Conservation (phyloP, 495 filamentous ascomycete genomes). For the Hamigera avellanea region DNA sequence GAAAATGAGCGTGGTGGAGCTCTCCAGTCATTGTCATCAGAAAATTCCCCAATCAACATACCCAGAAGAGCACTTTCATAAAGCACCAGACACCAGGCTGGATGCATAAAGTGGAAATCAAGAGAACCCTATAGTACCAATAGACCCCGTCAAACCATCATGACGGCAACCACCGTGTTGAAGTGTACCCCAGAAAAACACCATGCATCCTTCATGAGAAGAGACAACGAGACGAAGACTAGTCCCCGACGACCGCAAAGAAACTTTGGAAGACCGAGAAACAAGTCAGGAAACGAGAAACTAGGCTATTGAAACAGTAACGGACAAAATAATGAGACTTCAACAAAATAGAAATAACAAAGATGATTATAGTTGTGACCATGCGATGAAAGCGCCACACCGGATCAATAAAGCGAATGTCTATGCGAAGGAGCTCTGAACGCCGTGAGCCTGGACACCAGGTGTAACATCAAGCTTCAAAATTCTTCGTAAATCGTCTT, state of each 20-base stretch:
- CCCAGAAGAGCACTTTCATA: conserved; percentile 5
- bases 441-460: conserved; percentile 17
- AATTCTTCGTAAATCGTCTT: conserved; percentile 43
- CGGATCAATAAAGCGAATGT: background rate
- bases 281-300: conserved; percentile 2
- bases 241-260: conserved; percentile 1
- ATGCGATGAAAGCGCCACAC: too few relatives aligned
- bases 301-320: too few relatives aligned
- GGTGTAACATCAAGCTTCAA: conserved; percentile 34
- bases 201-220: conserved; percentile 5
- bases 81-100: conserved; percentile 13
- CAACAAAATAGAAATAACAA: too few relatives aligned
- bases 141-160: conserved; percentile 6
- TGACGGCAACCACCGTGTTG: conserved; percentile 3
- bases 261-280: conserved; percentile 4
- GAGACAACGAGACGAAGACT: conserved; percentile 4
- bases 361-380: too few relatives aligned
- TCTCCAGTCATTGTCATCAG: conserved; percentile 1
- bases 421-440: conserved; percentile 30
- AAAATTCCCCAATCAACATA: conserved; percentile 4
- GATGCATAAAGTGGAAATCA: conserved; percentile 12
- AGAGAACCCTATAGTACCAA: conserved; percentile 6
- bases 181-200: conserved; percentile 8
- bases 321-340: background rate
- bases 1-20: background rate